Evolutionary conservation across 176 grass and related monocot genomes (phyloP).

Genomic region (Ensete glaucum): DNA sequence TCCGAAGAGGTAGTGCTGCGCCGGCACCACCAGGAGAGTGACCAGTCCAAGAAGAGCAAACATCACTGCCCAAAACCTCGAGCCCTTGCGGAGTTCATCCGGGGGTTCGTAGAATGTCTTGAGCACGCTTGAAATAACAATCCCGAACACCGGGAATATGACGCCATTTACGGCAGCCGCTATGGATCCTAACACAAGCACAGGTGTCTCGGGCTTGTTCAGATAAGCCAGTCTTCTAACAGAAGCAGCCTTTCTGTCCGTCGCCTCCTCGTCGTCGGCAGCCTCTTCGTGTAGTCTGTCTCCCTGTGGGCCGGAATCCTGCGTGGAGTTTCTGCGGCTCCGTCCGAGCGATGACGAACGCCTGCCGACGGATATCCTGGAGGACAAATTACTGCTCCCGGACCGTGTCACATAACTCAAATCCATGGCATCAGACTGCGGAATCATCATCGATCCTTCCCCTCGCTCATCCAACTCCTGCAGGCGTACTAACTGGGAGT

Average conservation of each 20-base stretch:
- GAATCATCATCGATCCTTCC: not conserved
- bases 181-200: not conserved
- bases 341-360: constrained; percentile 22
- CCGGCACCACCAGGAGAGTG: not conserved
- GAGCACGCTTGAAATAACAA: not conserved
- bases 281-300: not conserved
- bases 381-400: constrained; percentile 25
- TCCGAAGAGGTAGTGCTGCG: constrained; percentile 3
- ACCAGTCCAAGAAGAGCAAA: not conserved
- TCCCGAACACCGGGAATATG: constrained; percentile 4
- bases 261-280: not conserved
- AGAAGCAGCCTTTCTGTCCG: not conserved
- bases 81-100: not conserved
- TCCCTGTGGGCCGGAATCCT: not conserved
- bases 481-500: constrained; percentile 53
- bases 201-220: constrained; percentile 1
- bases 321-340: constrained; percentile 26
- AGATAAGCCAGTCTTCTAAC: not conserved
- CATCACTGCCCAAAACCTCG: constrained; percentile 14
- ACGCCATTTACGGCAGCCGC: not conserved
- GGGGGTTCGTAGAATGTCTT: constrained; percentile 2
- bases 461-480: constrained; percentile 35
- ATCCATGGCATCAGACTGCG: too few species aligned
- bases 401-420: constrained; percentile 19
- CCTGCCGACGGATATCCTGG: constrained; percentile 36